Evolutionary conservation across 106 monocot genomes (phyloP).

Genomic region (Acanthochlamys bracteata): DNA sequence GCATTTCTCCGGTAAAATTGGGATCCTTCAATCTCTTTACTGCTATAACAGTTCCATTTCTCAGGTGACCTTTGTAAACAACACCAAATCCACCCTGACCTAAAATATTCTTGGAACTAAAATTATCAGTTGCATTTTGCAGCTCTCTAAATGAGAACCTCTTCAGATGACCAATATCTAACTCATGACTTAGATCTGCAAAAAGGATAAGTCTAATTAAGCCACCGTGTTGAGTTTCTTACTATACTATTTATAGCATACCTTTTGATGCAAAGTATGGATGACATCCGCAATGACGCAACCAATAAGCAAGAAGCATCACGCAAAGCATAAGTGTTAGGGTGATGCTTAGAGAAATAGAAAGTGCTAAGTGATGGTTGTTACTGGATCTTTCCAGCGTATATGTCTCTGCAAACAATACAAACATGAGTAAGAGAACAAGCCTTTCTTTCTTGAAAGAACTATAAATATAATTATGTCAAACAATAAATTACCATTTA

Average conservation of each 20-base stretch:
- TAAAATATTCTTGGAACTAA: conserved; percentile 74
- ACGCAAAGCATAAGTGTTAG: conserved; percentile 22
- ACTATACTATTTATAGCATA: conserved; percentile 5
- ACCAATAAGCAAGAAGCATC: conserved; percentile 37
- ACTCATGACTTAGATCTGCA: conserved; percentile 57
- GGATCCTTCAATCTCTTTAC: conserved; percentile 94
- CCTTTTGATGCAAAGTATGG: conserved; percentile 29
- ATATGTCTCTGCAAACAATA: conserved; percentile 34
- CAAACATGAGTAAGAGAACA: background rate
- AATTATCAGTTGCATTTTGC: conserved; percentile 69
- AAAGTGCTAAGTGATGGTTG: conserved; percentile 41
- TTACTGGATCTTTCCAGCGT: conserved; percentile 16
- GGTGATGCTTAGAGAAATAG: conserved; percentile 33
- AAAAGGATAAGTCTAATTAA: background rate
- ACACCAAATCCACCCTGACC: conserved; percentile 95
- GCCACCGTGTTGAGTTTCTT: background rate
- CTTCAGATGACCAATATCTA: conserved; percentile 81
- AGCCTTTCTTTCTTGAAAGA: background rate
- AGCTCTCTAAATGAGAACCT: conserved; percentile 78
- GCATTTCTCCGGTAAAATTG: conserved; percentile 80
- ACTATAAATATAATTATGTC: background rate
- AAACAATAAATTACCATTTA: conserved; percentile 40
- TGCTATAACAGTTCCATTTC: conserved; percentile 61
- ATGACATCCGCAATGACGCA: conserved; percentile 34
- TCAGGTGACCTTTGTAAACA: conserved; percentile 77